Conservation (phyloP, 495 filamentous ascomycete species). For the Talaromyces trachyspermus region DNA sequence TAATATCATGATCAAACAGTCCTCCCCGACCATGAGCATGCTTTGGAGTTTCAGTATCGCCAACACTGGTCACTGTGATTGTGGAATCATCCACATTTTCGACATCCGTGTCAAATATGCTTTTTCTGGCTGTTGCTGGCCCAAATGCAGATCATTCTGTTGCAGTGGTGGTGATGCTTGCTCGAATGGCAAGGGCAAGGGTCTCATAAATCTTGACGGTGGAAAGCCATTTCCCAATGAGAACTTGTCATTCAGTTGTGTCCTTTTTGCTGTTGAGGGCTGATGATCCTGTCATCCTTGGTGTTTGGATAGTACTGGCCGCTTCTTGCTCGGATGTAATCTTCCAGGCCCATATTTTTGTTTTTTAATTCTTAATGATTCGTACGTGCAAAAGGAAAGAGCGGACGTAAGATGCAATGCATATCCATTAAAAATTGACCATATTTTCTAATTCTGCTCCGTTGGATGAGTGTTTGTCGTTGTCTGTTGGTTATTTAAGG, state of each 20-base stretch:
- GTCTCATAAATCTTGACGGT: slow-evolving; percentile 3
- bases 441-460: too few relatives aligned
- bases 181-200: neutral
- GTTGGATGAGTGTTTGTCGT: too few relatives aligned
- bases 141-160: neutral
- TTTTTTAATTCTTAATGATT: neutral
- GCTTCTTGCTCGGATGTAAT: slow-evolving; percentile 4
- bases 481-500: too few relatives aligned
- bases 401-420: neutral
- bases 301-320: slow-evolving; percentile 9
- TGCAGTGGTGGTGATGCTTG: neutral
- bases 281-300: neutral
- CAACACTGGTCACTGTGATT: slow-evolving; percentile 34
- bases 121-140: slow-evolving; percentile 12
- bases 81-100: slow-evolving; percentile 42
- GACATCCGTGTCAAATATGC: slow-evolving; percentile 40
- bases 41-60: slow-evolving; percentile 18
- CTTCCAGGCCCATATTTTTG: slow-evolving; percentile 3
- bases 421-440: neutral
- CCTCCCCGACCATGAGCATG: neutral
- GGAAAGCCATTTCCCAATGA: neutral
- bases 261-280: neutral
- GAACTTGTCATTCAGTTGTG: neutral
- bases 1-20: neutral
- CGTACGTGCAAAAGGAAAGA: neutral